These are phyloP conservation scores for Arthroderma uncinatum DNA, from an alignment of 2,329 filamentous ascomycete genomes.

Conservation along the genomic window DNA sequence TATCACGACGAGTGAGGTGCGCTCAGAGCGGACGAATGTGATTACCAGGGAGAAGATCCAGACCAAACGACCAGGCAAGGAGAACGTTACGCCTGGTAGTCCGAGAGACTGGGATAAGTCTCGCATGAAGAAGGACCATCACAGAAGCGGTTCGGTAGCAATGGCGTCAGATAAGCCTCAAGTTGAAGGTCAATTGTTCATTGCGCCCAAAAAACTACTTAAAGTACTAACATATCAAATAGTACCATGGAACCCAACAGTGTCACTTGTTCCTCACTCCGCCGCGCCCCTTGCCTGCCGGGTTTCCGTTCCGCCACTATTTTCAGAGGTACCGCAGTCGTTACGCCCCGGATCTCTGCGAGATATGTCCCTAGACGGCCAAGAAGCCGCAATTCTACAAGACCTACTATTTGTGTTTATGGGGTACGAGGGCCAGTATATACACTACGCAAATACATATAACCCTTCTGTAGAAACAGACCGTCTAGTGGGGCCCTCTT, in stretches of 20 bases:
- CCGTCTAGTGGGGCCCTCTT: conserved; percentile 68
- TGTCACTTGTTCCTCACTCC: conserved; percentile 58
- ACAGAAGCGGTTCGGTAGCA: conserved; percentile 19
- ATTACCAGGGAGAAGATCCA: conserved; percentile 54
- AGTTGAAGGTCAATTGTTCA: conserved; percentile 21
- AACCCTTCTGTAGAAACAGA: conserved; percentile 78
- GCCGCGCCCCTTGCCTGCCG: conserved; percentile 61
- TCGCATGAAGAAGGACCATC: conserved; percentile 17
- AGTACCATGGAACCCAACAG: conserved; percentile 66
- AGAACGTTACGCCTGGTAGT: conserved; percentile 24
- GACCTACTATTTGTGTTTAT: conserved; percentile 92
- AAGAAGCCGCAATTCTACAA: conserved; percentile 79
- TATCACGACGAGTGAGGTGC: conserved; percentile 27
- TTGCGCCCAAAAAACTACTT: background rate
- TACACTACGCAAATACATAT: conserved; percentile 73
- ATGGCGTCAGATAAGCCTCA: conserved; percentile 27
- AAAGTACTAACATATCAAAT: conserved; percentile 10
- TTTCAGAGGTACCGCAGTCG: conserved; percentile 56
- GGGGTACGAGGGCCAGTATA: conserved; percentile 97
- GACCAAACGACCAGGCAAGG: conserved; percentile 47
- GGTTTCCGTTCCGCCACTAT: conserved; percentile 50
- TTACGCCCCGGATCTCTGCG: conserved; percentile 58
- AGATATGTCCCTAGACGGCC: conserved; percentile 63
- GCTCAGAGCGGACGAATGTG: conserved; percentile 37
- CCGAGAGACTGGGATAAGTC: conserved; percentile 27